These are phyloP conservation scores for Adansonia digitata DNA, from an alignment of 345 rosid genomes.

Conservation along the genomic window DNA sequence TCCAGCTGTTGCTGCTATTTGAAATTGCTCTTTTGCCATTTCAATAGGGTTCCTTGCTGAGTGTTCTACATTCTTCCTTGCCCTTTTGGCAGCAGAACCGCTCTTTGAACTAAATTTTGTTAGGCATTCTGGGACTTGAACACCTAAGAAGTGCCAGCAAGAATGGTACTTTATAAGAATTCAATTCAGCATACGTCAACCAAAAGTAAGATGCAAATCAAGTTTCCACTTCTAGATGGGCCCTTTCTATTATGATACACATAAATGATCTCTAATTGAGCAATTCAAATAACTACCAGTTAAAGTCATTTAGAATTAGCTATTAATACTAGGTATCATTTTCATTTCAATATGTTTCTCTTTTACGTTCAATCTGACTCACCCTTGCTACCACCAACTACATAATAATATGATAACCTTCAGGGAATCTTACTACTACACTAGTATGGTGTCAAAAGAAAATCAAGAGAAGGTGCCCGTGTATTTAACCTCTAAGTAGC, in stretches of 20 bases:
- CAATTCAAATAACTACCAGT: background rate
- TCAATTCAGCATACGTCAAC: background rate
- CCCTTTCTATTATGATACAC: background rate
- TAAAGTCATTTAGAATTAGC: background rate
- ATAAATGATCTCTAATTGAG: background rate
- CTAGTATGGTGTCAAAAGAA: background rate
- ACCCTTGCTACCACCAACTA: background rate
- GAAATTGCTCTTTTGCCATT: slow-evolving; percentile 72
- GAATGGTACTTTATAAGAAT: background rate
- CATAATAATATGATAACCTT: background rate
- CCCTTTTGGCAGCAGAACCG: slow-evolving; percentile 36
- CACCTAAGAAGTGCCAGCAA: slow-evolving; percentile 40
- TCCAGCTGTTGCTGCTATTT: slow-evolving; percentile 69
- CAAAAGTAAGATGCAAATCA: background rate
- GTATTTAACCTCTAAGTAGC: slow-evolving; percentile 70
- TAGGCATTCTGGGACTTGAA: slow-evolving; percentile 59
- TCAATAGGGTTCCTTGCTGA: slow-evolving; percentile 36
- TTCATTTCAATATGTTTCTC: background rate
- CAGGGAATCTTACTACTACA: background rate
- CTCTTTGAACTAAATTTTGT: slow-evolving; percentile 34
- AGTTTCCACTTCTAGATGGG: background rate
- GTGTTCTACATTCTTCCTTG: slow-evolving; percentile 26
- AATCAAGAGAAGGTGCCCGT: background rate
- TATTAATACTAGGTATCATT: background rate
- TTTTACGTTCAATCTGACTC: background rate